Evolutionary conservation across 768 basidiomycete species (phyloP).

Genomic region (Boletellus ananas): DNA sequence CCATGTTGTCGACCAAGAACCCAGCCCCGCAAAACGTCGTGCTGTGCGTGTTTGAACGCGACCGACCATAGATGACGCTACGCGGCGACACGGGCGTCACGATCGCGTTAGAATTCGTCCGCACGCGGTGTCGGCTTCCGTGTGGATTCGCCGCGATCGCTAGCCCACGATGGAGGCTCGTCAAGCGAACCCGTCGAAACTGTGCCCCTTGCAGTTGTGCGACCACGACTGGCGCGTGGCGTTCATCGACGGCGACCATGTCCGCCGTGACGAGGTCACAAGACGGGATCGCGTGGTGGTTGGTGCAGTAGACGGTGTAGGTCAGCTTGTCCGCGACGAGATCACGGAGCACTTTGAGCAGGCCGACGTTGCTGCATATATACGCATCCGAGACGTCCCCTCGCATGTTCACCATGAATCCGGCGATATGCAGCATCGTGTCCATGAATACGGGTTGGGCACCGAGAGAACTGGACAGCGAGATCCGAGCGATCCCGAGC

Average conservation of each 20-base stretch:
- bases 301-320: conserved; percentile 53
- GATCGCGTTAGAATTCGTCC: conserved; percentile 29
- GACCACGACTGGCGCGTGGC: conserved; percentile 40
- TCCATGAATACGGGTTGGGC: conserved; percentile 61
- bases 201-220: conserved; percentile 54
- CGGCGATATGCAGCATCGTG: conserved; percentile 63
- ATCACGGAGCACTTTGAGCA: conserved; percentile 44
- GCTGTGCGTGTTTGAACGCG: conserved; percentile 25
- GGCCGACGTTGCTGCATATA: conserved; percentile 57
- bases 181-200: conserved; percentile 55
- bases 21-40: conserved; percentile 4
- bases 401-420: conserved; percentile 63
- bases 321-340: conserved; percentile 37
- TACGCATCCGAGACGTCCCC: conserved; percentile 50
- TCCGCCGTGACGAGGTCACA: conserved; percentile 48
- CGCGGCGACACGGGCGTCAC: conserved; percentile 22
- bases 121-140: conserved; percentile 8
- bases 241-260: conserved; percentile 44
- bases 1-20: conserved; percentile 7
- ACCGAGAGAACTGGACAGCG: conserved; percentile 40
- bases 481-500: conserved; percentile 50
- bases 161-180: conserved; percentile 46
- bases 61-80: conserved; percentile 28
- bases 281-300: conserved; percentile 39
- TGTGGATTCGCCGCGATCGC: conserved; percentile 28